Evolutionary conservation across 176 grass and related monocot species (phyloP).

Genomic region (Echinochloa phyllopogon): DNA sequence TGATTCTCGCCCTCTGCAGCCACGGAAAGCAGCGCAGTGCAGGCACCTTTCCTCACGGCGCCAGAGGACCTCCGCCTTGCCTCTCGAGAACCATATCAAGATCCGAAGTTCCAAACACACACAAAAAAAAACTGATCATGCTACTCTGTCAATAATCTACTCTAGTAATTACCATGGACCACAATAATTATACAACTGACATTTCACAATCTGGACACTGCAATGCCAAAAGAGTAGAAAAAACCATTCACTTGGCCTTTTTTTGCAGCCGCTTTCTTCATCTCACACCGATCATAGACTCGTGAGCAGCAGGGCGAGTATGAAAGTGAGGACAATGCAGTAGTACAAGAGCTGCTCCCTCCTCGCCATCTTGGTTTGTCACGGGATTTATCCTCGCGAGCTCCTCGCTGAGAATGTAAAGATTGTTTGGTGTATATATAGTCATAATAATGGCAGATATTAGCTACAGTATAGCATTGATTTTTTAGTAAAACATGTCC

Average conservation of each 20-base stretch:
- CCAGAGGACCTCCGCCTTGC: background rate
- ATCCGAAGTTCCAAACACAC: constrained; percentile 29
- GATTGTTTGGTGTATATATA: constrained; percentile 3
- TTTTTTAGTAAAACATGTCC: no score
- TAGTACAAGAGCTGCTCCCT: background rate
- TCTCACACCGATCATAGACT: no score
- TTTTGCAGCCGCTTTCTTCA: no score
- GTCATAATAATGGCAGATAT: no score
- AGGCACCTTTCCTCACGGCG: no score
- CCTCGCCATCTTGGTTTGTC: background rate
- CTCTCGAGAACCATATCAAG: background rate
- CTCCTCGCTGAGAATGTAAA: background rate
- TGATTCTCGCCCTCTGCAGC: no score
- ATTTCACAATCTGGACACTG: no score
- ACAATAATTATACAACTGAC: no score
- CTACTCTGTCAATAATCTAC: background rate
- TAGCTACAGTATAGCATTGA: no score
- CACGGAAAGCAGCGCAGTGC: constrained; percentile 28
- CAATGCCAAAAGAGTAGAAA: no score
- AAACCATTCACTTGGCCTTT: no score
- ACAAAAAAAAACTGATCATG: constrained; percentile 3
- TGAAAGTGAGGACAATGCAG: background rate
- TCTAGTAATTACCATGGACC: constrained; percentile 1
- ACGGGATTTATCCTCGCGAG: no score
- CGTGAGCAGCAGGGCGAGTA: background rate